Base-by-base conservation (phyloP, 306 rosid species). In the Sophora flavescens region DNA sequence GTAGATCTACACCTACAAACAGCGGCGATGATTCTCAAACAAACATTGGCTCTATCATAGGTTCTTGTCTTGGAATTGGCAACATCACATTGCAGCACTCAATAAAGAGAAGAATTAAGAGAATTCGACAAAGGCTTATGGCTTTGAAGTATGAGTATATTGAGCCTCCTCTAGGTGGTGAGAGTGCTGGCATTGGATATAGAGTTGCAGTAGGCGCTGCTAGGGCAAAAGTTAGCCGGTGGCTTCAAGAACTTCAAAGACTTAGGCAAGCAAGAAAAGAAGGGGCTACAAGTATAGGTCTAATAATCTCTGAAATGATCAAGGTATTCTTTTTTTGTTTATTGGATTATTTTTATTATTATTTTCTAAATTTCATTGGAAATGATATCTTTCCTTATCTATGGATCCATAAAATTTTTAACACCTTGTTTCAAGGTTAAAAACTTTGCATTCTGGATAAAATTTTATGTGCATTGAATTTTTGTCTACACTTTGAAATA, bases 221-320 rank as follows among this genome's bases (percentile, higher is more conserved):
- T 36, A 90, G 91, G 88, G 93, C 89, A 75, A 95, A 91, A 84
- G 86, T 95, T 83, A 93, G 97, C 41, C 88, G 96, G 78, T 95
- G 97, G 97, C 98, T 95, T 78, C 98, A 95, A 87, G 97, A 95
- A 84, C 98, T 95, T 82, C 93, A 92, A 81, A 92, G 88, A 75
- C 97, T 95, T 79, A 85, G 98, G 74, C 98, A 95, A 80, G 98
- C 97, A 71, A 92, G 98, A 86, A 95, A 95, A 90, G 98, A 95
- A 90, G 98, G 98, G 65, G 97, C 97, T 78, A 82, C 93, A 32
- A 95, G 97, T 79, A 89, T 95, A 47, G 98, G 96, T 77, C 80
- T 92, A 75, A 92, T 92, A 79, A 86, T 86, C 81, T 87, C 97
- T 67, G 98, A 95, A 83, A 95, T 95, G 87, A 90, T 95, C 74